A percentile compares a stretch with the other conserved stretches of the same genome.
phyloP scores from a whole-genome alignment of 371 early-diverging fungal species.

The Polyrhizophydium stewartii region DNA sequence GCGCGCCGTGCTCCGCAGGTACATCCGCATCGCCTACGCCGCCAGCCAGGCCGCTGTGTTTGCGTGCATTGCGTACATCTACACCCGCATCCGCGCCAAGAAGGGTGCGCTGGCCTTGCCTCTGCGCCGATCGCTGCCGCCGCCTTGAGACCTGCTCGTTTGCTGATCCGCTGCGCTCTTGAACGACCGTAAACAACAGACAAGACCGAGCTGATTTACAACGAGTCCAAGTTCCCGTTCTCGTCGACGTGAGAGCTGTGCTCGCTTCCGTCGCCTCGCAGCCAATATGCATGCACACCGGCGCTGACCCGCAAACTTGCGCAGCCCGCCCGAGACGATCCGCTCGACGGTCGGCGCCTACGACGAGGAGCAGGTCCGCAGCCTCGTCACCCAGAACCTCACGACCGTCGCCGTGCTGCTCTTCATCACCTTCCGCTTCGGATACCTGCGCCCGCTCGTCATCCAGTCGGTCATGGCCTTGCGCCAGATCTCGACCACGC shows the following conservation, averaged over 20 bases:
- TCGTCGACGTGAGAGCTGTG: too few relatives aligned
- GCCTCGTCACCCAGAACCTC: constrained; percentile 63
- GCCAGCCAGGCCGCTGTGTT: constrained; percentile 60
- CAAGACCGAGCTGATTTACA: neutral
- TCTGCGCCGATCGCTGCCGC: neutral
- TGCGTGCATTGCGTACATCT: constrained; percentile 51
- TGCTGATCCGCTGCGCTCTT: neutral
- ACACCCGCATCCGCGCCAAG: constrained; percentile 54
- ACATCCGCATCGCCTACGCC: constrained; percentile 64
- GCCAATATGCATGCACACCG: neutral
- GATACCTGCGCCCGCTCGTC: constrained; percentile 84
- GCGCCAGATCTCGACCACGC: constrained; percentile 66
- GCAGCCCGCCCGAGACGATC: constrained; percentile 21
- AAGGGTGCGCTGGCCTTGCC: constrained; percentile 57
- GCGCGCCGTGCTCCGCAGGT: constrained; percentile 3
- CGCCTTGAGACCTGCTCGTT: too few relatives aligned
- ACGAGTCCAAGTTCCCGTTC: neutral
- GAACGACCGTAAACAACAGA: neutral
- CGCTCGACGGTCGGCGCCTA: constrained; percentile 76
- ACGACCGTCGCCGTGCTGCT: constrained; percentile 68
- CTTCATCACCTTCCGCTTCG: constrained; percentile 83
- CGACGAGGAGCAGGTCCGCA: constrained; percentile 73
- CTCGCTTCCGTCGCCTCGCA: too few relatives aligned
- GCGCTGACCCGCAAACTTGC: neutral
- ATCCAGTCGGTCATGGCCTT: constrained; percentile 83